Percentiles rank a stretch among this genome's conserved stretches.
phyloP scores from a whole-genome alignment of 1,284 basidiomycete species.

The Ustilago esculenta region DNA sequence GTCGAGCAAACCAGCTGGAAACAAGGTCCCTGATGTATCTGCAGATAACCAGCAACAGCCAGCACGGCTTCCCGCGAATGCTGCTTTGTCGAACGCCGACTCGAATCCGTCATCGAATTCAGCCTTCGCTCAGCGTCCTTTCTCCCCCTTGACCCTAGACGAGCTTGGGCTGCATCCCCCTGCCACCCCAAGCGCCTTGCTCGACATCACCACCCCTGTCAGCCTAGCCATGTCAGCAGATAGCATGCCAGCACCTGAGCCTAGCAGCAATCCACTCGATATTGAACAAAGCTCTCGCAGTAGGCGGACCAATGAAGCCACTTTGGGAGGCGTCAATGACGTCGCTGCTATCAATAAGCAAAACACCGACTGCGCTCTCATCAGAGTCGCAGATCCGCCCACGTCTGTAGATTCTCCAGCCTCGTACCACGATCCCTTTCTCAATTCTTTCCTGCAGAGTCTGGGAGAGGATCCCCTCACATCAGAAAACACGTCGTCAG shows the following conservation, averaged over 20 bases:
- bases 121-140: neutral
- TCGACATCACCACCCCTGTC: conserved; percentile 20
- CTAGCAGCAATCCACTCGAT: too few relatives aligned
- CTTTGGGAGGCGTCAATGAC: neutral
- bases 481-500: neutral
- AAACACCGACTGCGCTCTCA: too few relatives aligned
- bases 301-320: neutral
- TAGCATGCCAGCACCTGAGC: neutral
- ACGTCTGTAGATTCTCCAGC: neutral
- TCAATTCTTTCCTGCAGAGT: conserved; percentile 27
- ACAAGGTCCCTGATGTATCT: neutral
- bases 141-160: conserved; percentile 29
- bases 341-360: neutral
- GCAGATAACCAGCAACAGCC: conserved; percentile 1
- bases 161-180: conserved; percentile 30
- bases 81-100: neutral
- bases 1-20: too few relatives aligned
- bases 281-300: too few relatives aligned
- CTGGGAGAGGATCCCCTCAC: conserved; percentile 3
- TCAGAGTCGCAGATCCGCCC: neutral
- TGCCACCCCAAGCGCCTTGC: conserved; percentile 21
- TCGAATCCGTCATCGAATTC: too few relatives aligned
- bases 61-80: conserved; percentile 1
- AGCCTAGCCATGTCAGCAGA: neutral
- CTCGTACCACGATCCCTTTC: conserved; percentile 11